Base-by-base conservation (phyloP, 1,284 basidiomycete genomes). In the Malassezia brasiliensis region DNA sequence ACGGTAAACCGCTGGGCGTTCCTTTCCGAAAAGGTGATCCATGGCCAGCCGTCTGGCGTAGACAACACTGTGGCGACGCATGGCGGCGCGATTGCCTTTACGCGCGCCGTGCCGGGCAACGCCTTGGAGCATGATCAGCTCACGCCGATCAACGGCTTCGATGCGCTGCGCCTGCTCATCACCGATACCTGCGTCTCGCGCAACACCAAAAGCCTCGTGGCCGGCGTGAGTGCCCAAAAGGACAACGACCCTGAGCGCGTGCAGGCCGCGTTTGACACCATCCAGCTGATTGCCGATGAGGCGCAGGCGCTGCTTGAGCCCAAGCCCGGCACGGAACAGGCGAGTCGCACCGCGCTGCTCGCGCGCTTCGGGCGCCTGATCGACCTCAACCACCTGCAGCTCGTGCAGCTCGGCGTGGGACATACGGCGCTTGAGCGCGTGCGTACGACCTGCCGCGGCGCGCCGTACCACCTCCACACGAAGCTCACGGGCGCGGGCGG, bases 401-500 rank as follows among this genome's bases (percentile, higher is more conserved):
- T 99, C 15, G 84, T 85, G 32, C 79, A 83, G 11, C 80, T 99
- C n/a, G 87, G 86, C n/a, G 94, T 98, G 22, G 90, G 88, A 1
- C 94, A 99, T 75, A 83, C 87, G 5, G 78, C 85, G 1, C 78
- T 99, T 48, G 94, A 99, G 76, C 78, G 80, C 37, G 90, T 96
- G 65, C 83, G 85, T 51, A 77, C 79, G 31, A 83, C 81, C 66
- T 89, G 90, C 0, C 77, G 79, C 4, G 78, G 78, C 14, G 69
- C 78, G 59, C 83, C 84, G 7, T 87, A 85, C 76, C 78, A 77
- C 6, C 79, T 98, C 45, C 84, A 84, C 63, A 96, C 93, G n/a
- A 99, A 99, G 79, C 77, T 99, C 51, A 99, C 94, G 2, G 94
- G 94, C 38, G 93, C 94, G 2, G 94, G 94, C n/a, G 94, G 94